Evolutionary conservation across 2,329 filamentous ascomycete genomes (phyloP), one percentile per base, ranked within the genome.

Genomic region (Sclerotinia nivalis): DNA sequence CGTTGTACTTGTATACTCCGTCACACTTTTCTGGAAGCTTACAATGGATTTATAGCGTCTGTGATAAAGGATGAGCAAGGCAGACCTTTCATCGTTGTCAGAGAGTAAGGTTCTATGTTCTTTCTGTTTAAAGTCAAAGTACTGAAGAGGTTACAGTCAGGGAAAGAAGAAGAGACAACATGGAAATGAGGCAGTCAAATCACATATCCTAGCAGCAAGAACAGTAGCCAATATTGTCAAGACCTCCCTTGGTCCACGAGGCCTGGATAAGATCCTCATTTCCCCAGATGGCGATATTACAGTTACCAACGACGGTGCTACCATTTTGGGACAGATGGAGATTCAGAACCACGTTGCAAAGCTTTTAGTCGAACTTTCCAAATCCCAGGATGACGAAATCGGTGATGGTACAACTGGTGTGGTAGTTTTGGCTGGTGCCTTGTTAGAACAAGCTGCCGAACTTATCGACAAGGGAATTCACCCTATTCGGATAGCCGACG

Each of bases 381-480:
- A 97, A 84, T 98, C 96, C 52, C 96, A 99, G 81, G 96, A 99
- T 78, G 95, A 98, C 77, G 96, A 99, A 83, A 99, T 99, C 78
- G 96, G 96, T 79, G 96, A 99, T 80, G 96, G 96, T 74, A 99
- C 96, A 73, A 99, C 96, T 0, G 96, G 96, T 81, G 96, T 99
- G 20, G 96, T 99, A 66, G 96, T 99, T 62, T 84, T 99, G 75
- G 96, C 96, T 20, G 96, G 95, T 74, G 94, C 96, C 72, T 88
- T 99, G 74, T 86, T 99, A 72, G 96, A 99, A 83, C 95, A 98
- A 83, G 96, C 96, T 25, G 93, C 95, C 73, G 96, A 97, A 80
- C 88, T 99, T 76, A 98, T 99, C 81, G 96, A 99, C 87, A 99
- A 99, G 88, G 96, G 96, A 80, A 99, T 99, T 77, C 96, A 99